Evolutionary conservation across 164 flowering plant species (phyloP), one percentile per base, ranked within the genome.

Genomic region (Euptelea pleiosperma): DNA sequence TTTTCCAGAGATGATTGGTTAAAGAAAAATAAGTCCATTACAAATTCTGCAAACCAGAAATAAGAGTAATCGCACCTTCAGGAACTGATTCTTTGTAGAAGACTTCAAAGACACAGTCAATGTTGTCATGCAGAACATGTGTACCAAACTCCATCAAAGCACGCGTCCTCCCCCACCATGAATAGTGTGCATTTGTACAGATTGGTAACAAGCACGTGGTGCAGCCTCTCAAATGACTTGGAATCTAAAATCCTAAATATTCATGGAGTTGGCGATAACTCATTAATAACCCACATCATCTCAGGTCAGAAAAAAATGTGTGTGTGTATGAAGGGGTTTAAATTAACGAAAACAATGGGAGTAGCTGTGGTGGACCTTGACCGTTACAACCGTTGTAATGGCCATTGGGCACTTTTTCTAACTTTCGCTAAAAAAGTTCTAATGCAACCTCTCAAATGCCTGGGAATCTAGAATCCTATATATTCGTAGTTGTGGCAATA

Each of bases 381-480:
- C n/a, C n/a, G n/a, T n/a, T n/a, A n/a, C n/a, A n/a, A n/a, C n/a
- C n/a, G n/a, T n/a, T n/a, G n/a, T n/a, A n/a, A n/a, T n/a, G n/a
- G n/a, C n/a, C n/a, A n/a, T n/a, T n/a, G n/a, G n/a, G n/a, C n/a
- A n/a, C n/a, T n/a, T n/a, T n/a, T n/a, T n/a, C n/a, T n/a, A n/a
- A n/a, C n/a, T n/a, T n/a, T n/a, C n/a, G n/a, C n/a, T n/a, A n/a
- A n/a, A n/a, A n/a, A n/a, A n/a, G n/a, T n/a, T n/a, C n/a, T n/a
- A n/a, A n/a, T 82, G 86, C 52, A 74, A 71, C 71, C 77, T 87
- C 66, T 75, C 84, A 37, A 57, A 54, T 36, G 61, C 57, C 65
- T 73, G 70, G 3, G 79, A 70, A 70, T 83, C 94, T 53, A 89
- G 55, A 59, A 77, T 74, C 77, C 96, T 87, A 49, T n/a, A 57